Evolutionary conservation across 2,329 filamentous ascomycete species (phyloP).

Genomic region (Calonectria naviculata): DNA sequence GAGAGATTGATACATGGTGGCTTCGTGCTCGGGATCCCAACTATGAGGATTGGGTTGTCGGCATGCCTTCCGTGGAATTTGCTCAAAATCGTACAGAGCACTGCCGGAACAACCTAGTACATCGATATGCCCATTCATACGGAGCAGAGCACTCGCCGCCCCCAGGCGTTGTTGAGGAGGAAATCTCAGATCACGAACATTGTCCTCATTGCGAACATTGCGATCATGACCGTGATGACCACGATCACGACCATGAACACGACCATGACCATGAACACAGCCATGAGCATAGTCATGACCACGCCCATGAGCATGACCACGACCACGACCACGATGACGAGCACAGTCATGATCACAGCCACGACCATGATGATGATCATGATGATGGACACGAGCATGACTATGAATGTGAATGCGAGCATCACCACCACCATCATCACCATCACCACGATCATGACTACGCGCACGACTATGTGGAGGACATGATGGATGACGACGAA

Average conservation of each 20-base stretch:
- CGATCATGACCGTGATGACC: neutral
- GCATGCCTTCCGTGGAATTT: conserved; percentile 70
- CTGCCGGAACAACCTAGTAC: conserved; percentile 69
- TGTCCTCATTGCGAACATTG: conserved; percentile 46
- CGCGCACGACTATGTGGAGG: conserved; percentile 59
- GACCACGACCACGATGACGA: conserved; percentile 33
- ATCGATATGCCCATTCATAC: conserved; percentile 62
- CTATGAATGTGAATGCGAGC: conserved; percentile 35
- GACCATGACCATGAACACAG: conserved; percentile 40
- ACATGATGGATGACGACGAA: conserved; percentile 74
- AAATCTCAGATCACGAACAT: conserved; percentile 50
- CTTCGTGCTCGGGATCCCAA: conserved; percentile 69
- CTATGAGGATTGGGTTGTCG: conserved; percentile 67
- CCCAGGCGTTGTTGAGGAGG: conserved; percentile 50
- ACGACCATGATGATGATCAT: conserved; percentile 43
- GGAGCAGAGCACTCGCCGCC: conserved; percentile 53
- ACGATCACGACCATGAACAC: conserved; percentile 32
- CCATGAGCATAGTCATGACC: conserved; percentile 45
- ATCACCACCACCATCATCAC: conserved; percentile 46
- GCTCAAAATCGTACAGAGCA: conserved; percentile 67
- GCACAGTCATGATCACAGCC: conserved; percentile 39
- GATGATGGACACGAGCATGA: conserved; percentile 44
- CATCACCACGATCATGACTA: conserved; percentile 51
- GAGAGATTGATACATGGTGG: conserved; percentile 76
- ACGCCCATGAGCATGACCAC: conserved; percentile 37